A percentile compares a stretch with the other conserved stretches of the same genome.
Evolutionary conservation across 352 stramenopile species (phyloP).

Genomic region (Globisporangium megalacanthum): DNA sequence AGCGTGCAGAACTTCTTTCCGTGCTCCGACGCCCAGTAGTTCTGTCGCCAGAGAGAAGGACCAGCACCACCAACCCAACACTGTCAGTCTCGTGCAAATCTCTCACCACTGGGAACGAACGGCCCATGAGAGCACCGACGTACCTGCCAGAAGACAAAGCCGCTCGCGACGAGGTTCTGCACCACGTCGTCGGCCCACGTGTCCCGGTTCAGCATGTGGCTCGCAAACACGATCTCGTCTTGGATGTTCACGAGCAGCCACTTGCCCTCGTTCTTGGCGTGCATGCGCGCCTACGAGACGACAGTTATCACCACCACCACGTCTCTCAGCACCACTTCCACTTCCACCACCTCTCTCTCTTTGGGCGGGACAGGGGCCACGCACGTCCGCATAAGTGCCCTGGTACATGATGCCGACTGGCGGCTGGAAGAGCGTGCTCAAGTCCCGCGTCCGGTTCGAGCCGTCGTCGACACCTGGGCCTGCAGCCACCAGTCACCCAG

Average conservation of each 20-base stretch:
- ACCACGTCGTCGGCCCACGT: constrained; percentile 94
- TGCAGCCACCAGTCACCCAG: constrained; percentile 1
- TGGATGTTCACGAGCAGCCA: constrained; percentile 96
- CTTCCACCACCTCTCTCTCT: background rate
- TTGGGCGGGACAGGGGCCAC: background rate
- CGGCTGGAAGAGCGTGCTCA: constrained; percentile 70
- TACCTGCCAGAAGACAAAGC: constrained; percentile 95
- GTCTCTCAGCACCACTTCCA: background rate
- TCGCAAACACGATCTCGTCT: constrained; percentile 92
- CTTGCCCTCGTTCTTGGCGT: constrained; percentile 83
- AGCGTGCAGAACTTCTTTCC: constrained; percentile 81
- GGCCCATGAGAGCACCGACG: constrained; percentile 1
- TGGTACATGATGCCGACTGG: constrained; percentile 74
- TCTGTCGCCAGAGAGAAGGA: constrained; percentile 22
- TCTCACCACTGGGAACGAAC: no score
- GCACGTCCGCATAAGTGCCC: constrained; percentile 67
- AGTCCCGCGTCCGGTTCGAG: constrained; percentile 33
- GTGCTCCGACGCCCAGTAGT: constrained; percentile 71
- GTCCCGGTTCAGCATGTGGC: constrained; percentile 94
- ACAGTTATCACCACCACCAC: no score
- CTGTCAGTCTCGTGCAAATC: no score
- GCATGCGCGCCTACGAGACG: constrained; percentile 35
- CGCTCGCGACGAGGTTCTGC: constrained; percentile 91
- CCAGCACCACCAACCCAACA: background rate
- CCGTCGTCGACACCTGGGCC: constrained; percentile 10